Conservation (phyloP, 352 stramenopile species). For the Hyaloperonospora brassicae region DNA sequence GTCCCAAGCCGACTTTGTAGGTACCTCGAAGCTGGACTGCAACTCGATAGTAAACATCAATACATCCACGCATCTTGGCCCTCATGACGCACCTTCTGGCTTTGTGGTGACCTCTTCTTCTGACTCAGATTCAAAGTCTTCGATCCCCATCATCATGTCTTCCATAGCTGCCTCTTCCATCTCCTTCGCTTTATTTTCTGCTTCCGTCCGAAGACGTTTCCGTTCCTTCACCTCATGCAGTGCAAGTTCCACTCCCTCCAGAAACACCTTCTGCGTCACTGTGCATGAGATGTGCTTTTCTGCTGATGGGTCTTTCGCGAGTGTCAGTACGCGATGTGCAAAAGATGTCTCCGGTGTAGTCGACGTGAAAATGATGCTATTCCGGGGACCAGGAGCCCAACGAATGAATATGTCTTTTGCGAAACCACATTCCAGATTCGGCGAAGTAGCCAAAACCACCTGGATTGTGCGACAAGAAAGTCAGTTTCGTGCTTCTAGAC, state of each 20-base stretch:
- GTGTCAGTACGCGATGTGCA: conserved; percentile 53
- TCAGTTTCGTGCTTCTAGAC: neutral
- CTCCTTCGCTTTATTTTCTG: conserved; percentile 84
- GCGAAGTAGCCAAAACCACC: conserved; percentile 77
- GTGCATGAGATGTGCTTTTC: conserved; percentile 51
- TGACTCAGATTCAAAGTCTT: conserved; percentile 81
- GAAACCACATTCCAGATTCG: conserved; percentile 74
- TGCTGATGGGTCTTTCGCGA: conserved; percentile 40
- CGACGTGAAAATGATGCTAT: conserved; percentile 81
- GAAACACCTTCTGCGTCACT: conserved; percentile 61
- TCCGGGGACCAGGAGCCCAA: conserved; percentile 64
- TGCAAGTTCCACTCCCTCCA: conserved; percentile 82
- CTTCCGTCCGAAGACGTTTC: conserved; percentile 71
- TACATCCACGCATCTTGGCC: neutral
- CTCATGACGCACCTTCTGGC: conserved; percentile 43
- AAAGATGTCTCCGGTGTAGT: conserved; percentile 57
- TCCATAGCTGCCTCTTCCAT: conserved; percentile 86
- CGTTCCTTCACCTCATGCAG: conserved; percentile 82
- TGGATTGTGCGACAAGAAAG: conserved; percentile 6
- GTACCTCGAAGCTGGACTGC: conserved; percentile 73
- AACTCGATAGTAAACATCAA: conserved; percentile 1
- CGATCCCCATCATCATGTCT: conserved; percentile 88
- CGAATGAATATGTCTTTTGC: conserved; percentile 80
- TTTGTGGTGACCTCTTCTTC: conserved; percentile 58
- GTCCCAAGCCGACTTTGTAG: conserved; percentile 79